Conservation (phyloP, 192 early-diverging fungal genomes). For the Rhizophagus prolifer region DNA sequence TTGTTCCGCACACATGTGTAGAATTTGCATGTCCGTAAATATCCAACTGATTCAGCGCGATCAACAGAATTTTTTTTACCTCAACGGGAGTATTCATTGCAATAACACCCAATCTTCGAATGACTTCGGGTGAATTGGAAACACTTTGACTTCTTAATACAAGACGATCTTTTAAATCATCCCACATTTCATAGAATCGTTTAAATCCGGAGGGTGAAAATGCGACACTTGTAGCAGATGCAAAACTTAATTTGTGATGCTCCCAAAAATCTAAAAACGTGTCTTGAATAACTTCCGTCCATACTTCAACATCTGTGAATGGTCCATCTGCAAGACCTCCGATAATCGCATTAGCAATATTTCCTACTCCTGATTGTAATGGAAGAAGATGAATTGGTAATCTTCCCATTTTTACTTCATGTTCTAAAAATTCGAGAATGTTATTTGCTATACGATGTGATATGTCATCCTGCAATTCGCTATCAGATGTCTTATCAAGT, state of each 20-base stretch:
- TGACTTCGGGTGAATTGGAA: slow-evolving; percentile 46
- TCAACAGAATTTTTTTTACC: neutral
- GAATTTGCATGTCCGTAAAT: slow-evolving; percentile 48
- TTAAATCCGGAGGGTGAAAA: slow-evolving; percentile 46
- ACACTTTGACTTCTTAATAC: slow-evolving; percentile 45
- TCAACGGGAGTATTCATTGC: slow-evolving; percentile 50
- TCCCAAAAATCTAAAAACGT: slow-evolving; percentile 37
- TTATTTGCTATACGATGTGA: slow-evolving; percentile 37
- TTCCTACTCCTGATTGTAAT: slow-evolving; percentile 45
- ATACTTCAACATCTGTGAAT: slow-evolving; percentile 44
- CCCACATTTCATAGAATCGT: slow-evolving; percentile 43
- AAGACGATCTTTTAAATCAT: slow-evolving; percentile 38
- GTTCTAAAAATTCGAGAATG: slow-evolving; percentile 43
- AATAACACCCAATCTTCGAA: slow-evolving; percentile 43
- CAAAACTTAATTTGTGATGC: slow-evolving; percentile 24
- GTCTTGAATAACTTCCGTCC: slow-evolving; percentile 47
- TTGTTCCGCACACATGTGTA: slow-evolving; percentile 40
- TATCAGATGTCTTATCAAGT: slow-evolving; percentile 34
- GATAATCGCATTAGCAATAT: slow-evolving; percentile 48
- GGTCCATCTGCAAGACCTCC: slow-evolving; percentile 41
- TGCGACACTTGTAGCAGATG: slow-evolving; percentile 38
- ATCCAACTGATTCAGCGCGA: slow-evolving; percentile 34
- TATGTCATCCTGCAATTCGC: slow-evolving; percentile 24
- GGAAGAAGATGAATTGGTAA: slow-evolving; percentile 39
- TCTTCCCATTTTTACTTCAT: slow-evolving; percentile 43